phyloP scores from a whole-genome alignment of 2,329 filamentous ascomycete species.

The Colletotrichum sp. region DNA sequence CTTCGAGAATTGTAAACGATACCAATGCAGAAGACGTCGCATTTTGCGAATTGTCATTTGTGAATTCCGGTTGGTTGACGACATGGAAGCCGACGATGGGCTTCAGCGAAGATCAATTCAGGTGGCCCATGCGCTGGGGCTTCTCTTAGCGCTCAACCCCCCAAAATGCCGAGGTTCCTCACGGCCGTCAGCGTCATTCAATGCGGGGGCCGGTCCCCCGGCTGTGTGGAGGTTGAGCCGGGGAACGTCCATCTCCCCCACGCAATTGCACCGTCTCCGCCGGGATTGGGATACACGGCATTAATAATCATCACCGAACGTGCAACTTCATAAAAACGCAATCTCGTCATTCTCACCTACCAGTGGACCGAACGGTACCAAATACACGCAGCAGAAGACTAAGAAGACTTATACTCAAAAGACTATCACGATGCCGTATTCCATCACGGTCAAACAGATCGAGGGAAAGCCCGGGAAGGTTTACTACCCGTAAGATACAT shows the following conservation, averaged over 20 bases:
- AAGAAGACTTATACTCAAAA: background rate
- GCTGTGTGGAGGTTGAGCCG: conserved; percentile 5
- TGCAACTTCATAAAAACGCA: background rate
- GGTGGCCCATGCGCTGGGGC: background rate
- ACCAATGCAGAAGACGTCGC: background rate
- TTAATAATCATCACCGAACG: background rate
- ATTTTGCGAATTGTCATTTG: background rate
- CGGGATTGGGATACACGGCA: background rate
- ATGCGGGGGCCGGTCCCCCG: conserved; percentile 12
- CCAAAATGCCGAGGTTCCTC: conserved; percentile 14
- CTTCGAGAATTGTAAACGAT: background rate
- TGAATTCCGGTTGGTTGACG: background rate
- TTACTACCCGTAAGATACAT: conserved; percentile 71
- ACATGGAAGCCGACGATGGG: background rate
- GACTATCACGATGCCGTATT: conserved; percentile 49
- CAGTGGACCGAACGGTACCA: background rate
- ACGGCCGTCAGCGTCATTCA: conserved; percentile 2
- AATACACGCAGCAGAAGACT: background rate
- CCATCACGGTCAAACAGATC: conserved; percentile 69
- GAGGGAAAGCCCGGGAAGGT: conserved; percentile 88
- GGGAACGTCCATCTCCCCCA: background rate
- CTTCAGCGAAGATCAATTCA: background rate
- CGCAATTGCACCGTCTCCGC: background rate
- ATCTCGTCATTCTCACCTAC: background rate
- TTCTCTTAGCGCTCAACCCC: background rate